Base-by-base conservation (phyloP, 2,329 filamentous ascomycete genomes). In the Tolypocladium endophyticum region DNA sequence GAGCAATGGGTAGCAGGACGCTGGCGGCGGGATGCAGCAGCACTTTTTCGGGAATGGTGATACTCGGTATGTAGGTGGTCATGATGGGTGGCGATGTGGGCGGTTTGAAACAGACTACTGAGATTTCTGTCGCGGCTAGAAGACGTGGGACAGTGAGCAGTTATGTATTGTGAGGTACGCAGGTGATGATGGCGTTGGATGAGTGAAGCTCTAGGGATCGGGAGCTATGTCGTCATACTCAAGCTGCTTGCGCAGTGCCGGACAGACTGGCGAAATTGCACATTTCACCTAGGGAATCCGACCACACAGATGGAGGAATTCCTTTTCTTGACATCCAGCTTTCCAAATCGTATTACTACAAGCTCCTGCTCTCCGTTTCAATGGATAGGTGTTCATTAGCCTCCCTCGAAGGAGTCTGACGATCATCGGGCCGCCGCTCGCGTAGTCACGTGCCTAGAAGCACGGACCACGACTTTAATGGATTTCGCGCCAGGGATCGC, bases 21-120 rank as follows among this genome's bases (percentile, higher is more conserved):
- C 90, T 88, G 35, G 83, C 80, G 9, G 89, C 86, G 5, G 89
- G 85, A 70, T 83, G 86, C 68, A 85, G 80, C 72, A 95, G 92
- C 64, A 92, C 74, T 64, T 82, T 78, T 55, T 81, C 76, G 2
- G 91, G 90, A 23, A 96, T 79, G 28, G 89, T 92, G 64, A 95
- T 75, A 45, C 84, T 86, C n/a, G 89, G 86, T 61, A 94, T 84
- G 72, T 88, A 88, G 63, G 89, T 86, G 14, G 89, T 92, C 90
- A 94, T 95, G 53, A 62, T 80, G 72, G 54, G 30, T 16, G 14
- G 55, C 33, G 35, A 57, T 16, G 58, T 36, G 11, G 39, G 7
- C 53, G 28, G 30, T 47, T 30, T 38, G 30, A 11, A 11, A 20
- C 9, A 20, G 28, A n/a, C 35, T 41, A 7, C 43, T 11, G n/a